Percentiles rank a stretch among this genome's conserved stretches.
Evolutionary conservation across 306 rosid genomes (phyloP).

Genomic region (Myrica gale): DNA sequence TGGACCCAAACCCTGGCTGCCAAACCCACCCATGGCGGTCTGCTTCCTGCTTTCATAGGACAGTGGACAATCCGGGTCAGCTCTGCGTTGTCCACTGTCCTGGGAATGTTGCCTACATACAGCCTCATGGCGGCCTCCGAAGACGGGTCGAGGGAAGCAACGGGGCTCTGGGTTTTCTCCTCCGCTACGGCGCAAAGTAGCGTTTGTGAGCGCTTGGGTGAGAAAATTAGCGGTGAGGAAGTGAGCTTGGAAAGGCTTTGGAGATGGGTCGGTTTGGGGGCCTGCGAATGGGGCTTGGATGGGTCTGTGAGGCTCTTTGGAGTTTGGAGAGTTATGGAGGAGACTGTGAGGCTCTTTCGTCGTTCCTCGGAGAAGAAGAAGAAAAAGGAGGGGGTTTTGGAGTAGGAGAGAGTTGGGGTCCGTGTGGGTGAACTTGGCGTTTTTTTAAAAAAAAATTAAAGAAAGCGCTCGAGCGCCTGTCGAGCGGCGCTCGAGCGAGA

Average conservation of each 20-base stretch:
- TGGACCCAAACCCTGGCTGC: background rate
- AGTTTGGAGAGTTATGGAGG: constrained; percentile 37
- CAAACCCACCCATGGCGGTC: constrained; percentile 61
- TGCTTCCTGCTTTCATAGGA: constrained; percentile 79
- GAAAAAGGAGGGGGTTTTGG: background rate
- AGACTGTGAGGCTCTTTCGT: constrained; percentile 39
- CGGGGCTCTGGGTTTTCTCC: constrained; percentile 42
- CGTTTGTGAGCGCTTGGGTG: constrained; percentile 23
- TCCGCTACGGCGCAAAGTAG: constrained; percentile 57
- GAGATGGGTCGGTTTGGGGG: constrained; percentile 28
- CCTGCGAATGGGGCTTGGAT: constrained; percentile 32
- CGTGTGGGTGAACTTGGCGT: too few relatives aligned
- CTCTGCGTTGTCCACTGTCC: constrained; percentile 58
- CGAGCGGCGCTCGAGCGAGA: too few relatives aligned
- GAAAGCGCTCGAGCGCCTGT: too few relatives aligned
- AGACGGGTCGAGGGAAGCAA: constrained; percentile 24
- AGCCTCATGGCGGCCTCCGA: constrained; percentile 64
- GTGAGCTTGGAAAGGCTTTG: constrained; percentile 32
- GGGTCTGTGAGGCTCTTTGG: constrained; percentile 32
- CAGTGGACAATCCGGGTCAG: constrained; percentile 65
- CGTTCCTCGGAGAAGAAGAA: background rate
- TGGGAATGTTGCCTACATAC: constrained; percentile 85
- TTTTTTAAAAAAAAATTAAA: too few relatives aligned
- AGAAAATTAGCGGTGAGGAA: constrained; percentile 19
- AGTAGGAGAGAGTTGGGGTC: background rate